Evolutionary conservation across 2,329 filamentous ascomycete species (phyloP).

Genomic region (Byssochlamys sp.): DNA sequence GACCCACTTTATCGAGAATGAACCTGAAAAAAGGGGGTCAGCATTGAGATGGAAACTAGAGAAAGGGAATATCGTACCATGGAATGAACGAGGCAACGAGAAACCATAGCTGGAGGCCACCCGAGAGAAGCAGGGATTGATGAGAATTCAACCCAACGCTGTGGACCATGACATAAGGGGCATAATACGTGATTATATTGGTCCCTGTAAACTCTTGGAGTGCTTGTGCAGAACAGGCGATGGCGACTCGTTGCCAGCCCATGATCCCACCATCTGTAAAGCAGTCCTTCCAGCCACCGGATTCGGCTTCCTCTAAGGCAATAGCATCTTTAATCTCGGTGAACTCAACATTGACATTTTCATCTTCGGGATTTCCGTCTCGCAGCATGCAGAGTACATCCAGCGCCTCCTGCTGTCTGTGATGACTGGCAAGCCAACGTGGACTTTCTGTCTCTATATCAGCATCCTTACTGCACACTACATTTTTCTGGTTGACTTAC

Average conservation of each 20-base stretch:
- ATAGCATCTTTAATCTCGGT: background rate
- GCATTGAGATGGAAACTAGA: background rate
- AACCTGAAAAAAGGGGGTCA: background rate
- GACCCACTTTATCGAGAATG: background rate
- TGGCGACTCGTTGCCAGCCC: conserved; percentile 1
- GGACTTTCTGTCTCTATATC: background rate
- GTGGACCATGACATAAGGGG: background rate
- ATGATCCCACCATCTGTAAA: conserved; percentile 4
- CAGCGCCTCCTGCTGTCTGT: background rate
- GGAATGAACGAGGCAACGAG: conserved; percentile 8
- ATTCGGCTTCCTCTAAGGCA: background rate
- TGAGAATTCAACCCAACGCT: background rate
- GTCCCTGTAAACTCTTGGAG: background rate
- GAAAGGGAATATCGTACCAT: conserved; percentile 1
- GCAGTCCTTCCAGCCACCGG: background rate
- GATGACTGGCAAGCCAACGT: background rate
- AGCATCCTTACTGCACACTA: background rate
- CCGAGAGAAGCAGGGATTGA: background rate
- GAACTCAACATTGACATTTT: background rate
- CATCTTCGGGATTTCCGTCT: background rate
- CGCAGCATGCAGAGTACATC: background rate
- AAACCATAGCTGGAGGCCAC: conserved; percentile 5
- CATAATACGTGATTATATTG: background rate
- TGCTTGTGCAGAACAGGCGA: background rate
- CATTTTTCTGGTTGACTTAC: background rate